Conservation (phyloP, 257 asterid genomes). For the Fraxinus anomala region DNA sequence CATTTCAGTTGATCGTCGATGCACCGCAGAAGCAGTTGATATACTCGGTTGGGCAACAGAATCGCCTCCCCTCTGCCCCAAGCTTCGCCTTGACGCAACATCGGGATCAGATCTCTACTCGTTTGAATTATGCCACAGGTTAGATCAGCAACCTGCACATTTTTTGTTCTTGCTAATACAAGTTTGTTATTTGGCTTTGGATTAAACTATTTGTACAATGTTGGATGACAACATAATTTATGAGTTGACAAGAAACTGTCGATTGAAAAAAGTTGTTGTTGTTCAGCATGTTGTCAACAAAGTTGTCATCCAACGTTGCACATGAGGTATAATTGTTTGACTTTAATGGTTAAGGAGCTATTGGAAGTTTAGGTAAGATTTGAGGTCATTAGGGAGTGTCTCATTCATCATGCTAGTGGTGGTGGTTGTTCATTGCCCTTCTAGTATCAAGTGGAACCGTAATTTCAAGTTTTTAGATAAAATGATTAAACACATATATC, state of each 20-base stretch:
- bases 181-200: not conserved
- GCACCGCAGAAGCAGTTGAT: slow-evolving; percentile 51
- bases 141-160: slow-evolving; percentile 13
- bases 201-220: too few relatives aligned
- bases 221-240: too few relatives aligned
- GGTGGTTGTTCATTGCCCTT: not conserved
- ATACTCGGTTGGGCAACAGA: slow-evolving; percentile 61
- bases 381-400: slow-evolving; percentile 12
- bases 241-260: too few relatives aligned
- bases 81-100: slow-evolving; percentile 50
- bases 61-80: slow-evolving; percentile 40
- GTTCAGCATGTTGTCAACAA: too few relatives aligned
- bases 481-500: not conserved
- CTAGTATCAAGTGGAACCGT: not conserved
- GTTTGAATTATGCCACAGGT: slow-evolving; percentile 70
- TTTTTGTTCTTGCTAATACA: not conserved
- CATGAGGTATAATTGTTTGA: not conserved
- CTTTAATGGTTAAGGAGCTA: not conserved
- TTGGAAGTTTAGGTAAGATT: slow-evolving; percentile 6
- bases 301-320: too few relatives aligned
- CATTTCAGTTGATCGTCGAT: slow-evolving; percentile 50
- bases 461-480: not conserved
- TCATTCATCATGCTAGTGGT: slow-evolving; percentile 2
- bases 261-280: too few relatives aligned
- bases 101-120: slow-evolving; percentile 39